phyloP scores from a whole-genome alignment of 306 rosid species.

The Citrullus amarus region DNA sequence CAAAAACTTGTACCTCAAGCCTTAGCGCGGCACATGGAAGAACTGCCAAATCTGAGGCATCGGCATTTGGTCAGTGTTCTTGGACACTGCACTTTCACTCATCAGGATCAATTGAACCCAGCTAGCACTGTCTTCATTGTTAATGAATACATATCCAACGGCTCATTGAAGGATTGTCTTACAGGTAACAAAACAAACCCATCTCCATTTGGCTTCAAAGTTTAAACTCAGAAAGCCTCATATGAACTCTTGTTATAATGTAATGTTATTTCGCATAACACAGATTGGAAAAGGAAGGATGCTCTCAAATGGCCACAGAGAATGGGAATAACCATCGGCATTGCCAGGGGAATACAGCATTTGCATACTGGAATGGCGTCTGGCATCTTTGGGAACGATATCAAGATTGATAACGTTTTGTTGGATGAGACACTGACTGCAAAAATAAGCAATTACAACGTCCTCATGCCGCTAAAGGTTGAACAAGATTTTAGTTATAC shows the following conservation, averaged over 20 bases:
- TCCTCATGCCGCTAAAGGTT: slow-evolving; percentile 57
- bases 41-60: slow-evolving; percentile 56
- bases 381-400: slow-evolving; percentile 55
- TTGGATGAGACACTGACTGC: slow-evolving; percentile 57
- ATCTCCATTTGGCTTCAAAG: background rate
- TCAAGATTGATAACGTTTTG: slow-evolving; percentile 49
- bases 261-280: background rate
- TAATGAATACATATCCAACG: slow-evolving; percentile 44
- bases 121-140: slow-evolving; percentile 43
- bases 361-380: slow-evolving; percentile 55
- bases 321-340: slow-evolving; percentile 55
- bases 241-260: background rate
- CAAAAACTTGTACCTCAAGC: slow-evolving; percentile 35
- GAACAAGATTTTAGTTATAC: background rate
- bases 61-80: slow-evolving; percentile 72
- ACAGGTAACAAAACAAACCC: slow-evolving; percentile 31
- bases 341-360: slow-evolving; percentile 66
- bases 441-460: slow-evolving; percentile 59
- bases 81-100: slow-evolving; percentile 50
- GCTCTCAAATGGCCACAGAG: slow-evolving; percentile 85
- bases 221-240: background rate
- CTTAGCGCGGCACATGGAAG: slow-evolving; percentile 33
- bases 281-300: slow-evolving; percentile 69
- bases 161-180: slow-evolving; percentile 45
- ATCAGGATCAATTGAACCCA: slow-evolving; percentile 43